A percentile compares a stretch with the other conserved stretches of the same genome.
Conservation (phyloP, 140 eudicot species). For the Flaveria floridana region DNA sequence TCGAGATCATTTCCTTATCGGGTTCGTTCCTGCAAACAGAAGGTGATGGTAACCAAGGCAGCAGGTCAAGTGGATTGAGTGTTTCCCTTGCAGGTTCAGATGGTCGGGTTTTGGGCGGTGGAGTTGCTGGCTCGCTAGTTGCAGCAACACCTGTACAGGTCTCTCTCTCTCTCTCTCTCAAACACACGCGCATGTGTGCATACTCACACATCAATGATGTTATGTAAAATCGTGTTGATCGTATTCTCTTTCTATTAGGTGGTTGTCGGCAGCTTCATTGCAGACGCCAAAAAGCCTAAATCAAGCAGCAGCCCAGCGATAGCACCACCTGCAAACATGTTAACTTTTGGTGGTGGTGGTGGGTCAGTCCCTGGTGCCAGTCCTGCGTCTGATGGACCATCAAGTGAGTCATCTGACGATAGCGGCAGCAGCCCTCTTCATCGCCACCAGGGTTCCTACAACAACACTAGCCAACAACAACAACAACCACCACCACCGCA, state of each 20-base stretch:
- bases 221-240: background rate
- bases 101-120: conserved; percentile 94
- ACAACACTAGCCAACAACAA: conserved; percentile 46
- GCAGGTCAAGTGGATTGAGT: conserved; percentile 70
- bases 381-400: conserved; percentile 73
- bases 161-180: background rate
- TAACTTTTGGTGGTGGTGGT: conserved; percentile 55
- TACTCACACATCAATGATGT: background rate
- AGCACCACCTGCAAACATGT: conserved; percentile 56
- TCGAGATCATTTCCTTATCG: conserved; percentile 73
- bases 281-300: conserved; percentile 74
- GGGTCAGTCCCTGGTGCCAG: conserved; percentile 50
- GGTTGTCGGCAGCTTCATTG: conserved; percentile 86
- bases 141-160: conserved; percentile 99
- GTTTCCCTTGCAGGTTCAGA: conserved; percentile 92
- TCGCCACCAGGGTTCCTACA: conserved; percentile 47
- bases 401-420: conserved; percentile 87
- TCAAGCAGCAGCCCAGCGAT: conserved; percentile 38
- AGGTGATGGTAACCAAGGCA: conserved; percentile 56
- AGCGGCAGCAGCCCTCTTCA: conserved; percentile 68
- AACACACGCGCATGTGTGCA: background rate
- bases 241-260: conserved; percentile 43
- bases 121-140: conserved; percentile 73
- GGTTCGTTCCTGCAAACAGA: conserved; percentile 69
- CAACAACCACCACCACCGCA: conserved; percentile 31